Evolutionary conservation across 495 filamentous ascomycete species (phyloP).

Genomic region (Penicillium cataractarum): DNA sequence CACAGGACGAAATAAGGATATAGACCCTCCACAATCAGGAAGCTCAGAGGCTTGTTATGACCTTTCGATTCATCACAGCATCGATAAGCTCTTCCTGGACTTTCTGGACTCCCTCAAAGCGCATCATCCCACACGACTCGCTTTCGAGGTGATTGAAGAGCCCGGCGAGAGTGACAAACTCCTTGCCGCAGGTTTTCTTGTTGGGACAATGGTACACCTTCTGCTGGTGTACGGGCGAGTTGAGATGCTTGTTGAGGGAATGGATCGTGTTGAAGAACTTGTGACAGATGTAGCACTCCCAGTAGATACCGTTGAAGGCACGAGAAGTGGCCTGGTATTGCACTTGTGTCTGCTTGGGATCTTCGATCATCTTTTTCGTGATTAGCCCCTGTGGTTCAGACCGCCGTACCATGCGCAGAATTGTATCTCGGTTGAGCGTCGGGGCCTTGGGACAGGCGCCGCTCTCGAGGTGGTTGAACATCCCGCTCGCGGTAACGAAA

Average conservation of each 20-base stretch:
- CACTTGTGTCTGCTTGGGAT: slow-evolving; percentile 26
- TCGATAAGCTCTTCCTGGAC: neutral
- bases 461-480: slow-evolving; percentile 49
- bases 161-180: slow-evolving; percentile 51
- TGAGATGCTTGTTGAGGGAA: slow-evolving; percentile 38
- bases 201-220: slow-evolving; percentile 60
- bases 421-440: slow-evolving; percentile 42
- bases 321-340: slow-evolving; percentile 24
- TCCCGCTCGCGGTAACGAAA: slow-evolving; percentile 46
- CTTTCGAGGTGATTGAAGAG: slow-evolving; percentile 61
- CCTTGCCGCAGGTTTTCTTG: slow-evolving; percentile 38
- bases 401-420: slow-evolving; percentile 32
- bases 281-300: slow-evolving; percentile 54
- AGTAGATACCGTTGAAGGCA: slow-evolving; percentile 42
- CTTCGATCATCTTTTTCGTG: slow-evolving; percentile 45
- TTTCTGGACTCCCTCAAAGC: slow-evolving; percentile 46
- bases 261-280: slow-evolving; percentile 26
- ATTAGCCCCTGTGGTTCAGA: slow-evolving; percentile 44
- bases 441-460: slow-evolving; percentile 44
- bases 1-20: too few species aligned
- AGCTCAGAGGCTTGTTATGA: neutral
- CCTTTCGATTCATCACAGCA: neutral
- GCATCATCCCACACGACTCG: slow-evolving; percentile 51
- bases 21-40: neutral
- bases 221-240: slow-evolving; percentile 45